Evolutionary conservation across 768 basidiomycete genomes (phyloP), one percentile per base, ranked within the genome.

Genomic region (Lentinula boryana): DNA sequence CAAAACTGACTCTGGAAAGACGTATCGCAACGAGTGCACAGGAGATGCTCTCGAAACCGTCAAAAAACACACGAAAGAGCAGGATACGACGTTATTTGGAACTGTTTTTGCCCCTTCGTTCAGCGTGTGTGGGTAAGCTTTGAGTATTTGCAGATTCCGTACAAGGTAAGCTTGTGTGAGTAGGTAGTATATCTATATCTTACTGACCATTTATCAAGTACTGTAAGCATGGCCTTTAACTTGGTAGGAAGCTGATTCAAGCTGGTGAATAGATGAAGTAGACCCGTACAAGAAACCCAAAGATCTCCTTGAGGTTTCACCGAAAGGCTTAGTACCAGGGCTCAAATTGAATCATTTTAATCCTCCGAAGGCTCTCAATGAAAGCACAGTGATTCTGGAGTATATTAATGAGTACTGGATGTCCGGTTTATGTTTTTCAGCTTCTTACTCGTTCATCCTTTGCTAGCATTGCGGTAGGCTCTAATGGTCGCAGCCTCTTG

Each of bases 251-350:
- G 12, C 5, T 5, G 3, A 21, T 27, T 12, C 33, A 18, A 31
- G 18, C 36, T 40, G 9, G 9, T 18, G 13, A 46, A 4, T 61
- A 91, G 89, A 87, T 65, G 89, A 91, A 71, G 87, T 91, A 32
- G 87, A 91, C 71, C 88, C 89, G 18, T 92, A 93, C 76, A 84
- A 85, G 72, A 94, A 93, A 65, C 89, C 91, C 0, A 71, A 83
- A 53, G 89, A 90, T 35, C 80, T 94, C 18, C 77, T 95, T n/a
- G 84, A 89, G 40, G 76, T 91, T 16, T 92, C 90, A 15, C 90
- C 91, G 1, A 91, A 89, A 66, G 91, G 92, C 0, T 79, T 94
- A 3, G 89, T 95, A 1, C 91, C 91, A 0, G 89, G 80, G 0
- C 66, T 90, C 32, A 82, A 78, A 65, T 70, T 91, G 58, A 73